Conservation (phyloP, 1,139 yeast species). For the Diutina neorugosa region DNA sequence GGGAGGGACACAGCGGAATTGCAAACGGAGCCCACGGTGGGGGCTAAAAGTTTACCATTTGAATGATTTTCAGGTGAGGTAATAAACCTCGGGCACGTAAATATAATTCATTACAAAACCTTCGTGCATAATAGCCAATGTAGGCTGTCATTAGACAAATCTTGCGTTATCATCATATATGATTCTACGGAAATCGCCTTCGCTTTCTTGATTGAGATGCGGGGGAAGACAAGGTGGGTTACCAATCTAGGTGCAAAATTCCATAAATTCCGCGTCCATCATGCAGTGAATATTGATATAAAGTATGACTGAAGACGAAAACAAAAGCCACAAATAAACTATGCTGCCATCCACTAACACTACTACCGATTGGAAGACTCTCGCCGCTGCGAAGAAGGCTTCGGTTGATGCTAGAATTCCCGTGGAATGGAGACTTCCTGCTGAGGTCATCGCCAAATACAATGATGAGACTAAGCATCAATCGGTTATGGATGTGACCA, state of each 20-base stretch:
- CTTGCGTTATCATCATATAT: too few relatives aligned
- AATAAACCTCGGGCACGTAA: too few relatives aligned
- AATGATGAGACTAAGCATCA: background rate
- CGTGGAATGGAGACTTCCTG: background rate
- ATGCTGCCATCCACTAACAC: background rate
- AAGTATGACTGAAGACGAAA: background rate
- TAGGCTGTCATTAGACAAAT: too few relatives aligned
- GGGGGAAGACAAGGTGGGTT: background rate
- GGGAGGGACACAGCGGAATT: background rate
- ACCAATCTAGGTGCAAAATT: background rate
- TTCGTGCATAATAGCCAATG: too few relatives aligned
- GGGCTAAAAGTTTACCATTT: background rate
- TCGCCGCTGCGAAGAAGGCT: background rate
- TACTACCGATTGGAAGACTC: background rate
- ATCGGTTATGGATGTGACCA: background rate
- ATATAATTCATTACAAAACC: too few relatives aligned
- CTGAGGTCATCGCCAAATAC: background rate
- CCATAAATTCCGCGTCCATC: background rate
- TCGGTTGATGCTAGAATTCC: background rate
- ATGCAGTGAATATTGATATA: too few relatives aligned
- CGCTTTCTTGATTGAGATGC: background rate
- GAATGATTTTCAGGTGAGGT: background rate
- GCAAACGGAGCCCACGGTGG: background rate
- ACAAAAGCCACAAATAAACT: too few relatives aligned
- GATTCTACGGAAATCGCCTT: background rate